Evolutionary conservation across 768 basidiomycete genomes (phyloP), one percentile per base, ranked within the genome.

Genomic region (Suillus placidus): DNA sequence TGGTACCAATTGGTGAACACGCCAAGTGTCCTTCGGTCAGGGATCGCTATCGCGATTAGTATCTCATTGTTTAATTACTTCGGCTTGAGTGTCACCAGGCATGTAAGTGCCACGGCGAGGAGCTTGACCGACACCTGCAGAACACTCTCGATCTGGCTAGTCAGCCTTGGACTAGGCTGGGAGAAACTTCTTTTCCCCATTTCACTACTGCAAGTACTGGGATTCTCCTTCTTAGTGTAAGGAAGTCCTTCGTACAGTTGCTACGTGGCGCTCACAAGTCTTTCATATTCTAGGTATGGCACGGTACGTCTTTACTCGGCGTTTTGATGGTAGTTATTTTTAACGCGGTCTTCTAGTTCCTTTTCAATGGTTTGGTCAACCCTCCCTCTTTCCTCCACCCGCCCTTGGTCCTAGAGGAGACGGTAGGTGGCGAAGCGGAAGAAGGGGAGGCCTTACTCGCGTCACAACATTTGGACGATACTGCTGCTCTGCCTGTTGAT

Each of bases 81-180:
- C 71, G 95, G 95, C 13, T 77, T 97, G 60, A 94, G 92, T 74
- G 93, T 97, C 66, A 97, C 95, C n/a, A 85, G 89, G 67, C 89
- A 93, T 73, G 93, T 98, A 65, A 94, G 91, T 75, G 96, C 97
- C 40, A 97, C 95, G 1, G 93, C 94, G 20, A 87, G 97, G 67
- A 92, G 90, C 63, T 83, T 97, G 64, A 93, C 95, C 43, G 97
- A 99, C 77, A 96, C 95, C 7, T 97, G 95, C 80, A 85, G 97
- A 71, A 99, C 97, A 1, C 83, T 99, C 62, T 86, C 87, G n/a
- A 99, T 99, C 74, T 99, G 97, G 97, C 79, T 96, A 68, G 81
- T 99, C 71, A 94, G 93, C 73, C 83, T 97, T 61, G 88, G 84
- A 1, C 79, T 97, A 32, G 95, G 96, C 5, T 98, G 96, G 96